These are phyloP conservation scores for Phalaenopsis equestris DNA, from an alignment of 106 monocot species.

Conservation along the genomic window DNA sequence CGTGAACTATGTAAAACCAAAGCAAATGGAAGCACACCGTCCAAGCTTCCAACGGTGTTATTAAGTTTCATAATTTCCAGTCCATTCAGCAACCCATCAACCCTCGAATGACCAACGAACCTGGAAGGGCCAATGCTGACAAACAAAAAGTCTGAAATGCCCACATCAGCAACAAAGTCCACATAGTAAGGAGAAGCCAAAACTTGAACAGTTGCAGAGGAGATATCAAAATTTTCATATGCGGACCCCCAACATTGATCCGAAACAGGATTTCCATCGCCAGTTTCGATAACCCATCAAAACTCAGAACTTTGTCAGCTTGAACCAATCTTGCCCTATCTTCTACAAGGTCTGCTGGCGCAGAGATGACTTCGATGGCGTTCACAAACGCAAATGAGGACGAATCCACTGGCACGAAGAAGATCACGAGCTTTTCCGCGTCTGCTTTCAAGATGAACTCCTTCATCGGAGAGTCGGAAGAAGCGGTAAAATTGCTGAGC, in stretches of 20 bases:
- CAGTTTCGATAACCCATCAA: slow-evolving; percentile 34
- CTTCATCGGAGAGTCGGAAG: slow-evolving; percentile 35
- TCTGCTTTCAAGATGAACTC: slow-evolving; percentile 54
- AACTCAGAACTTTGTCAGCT: slow-evolving; percentile 13
- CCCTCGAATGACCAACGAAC: slow-evolving; percentile 19
- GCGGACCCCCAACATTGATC: slow-evolving; percentile 73
- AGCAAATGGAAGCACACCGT: slow-evolving; percentile 23
- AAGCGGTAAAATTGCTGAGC: slow-evolving; percentile 37
- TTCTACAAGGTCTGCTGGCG: slow-evolving; percentile 41
- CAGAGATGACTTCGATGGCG: slow-evolving; percentile 81
- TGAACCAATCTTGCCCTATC: slow-evolving; percentile 37
- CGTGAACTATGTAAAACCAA: slow-evolving; percentile 14
- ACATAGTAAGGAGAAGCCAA: slow-evolving; percentile 77
- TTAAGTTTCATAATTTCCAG: slow-evolving; percentile 87
- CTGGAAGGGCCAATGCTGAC: slow-evolving; percentile 48
- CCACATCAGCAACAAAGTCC: slow-evolving; percentile 52
- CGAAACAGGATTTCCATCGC: slow-evolving; percentile 54
- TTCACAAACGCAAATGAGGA: slow-evolving; percentile 64
- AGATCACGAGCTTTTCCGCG: slow-evolving; percentile 34
- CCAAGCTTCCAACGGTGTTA: slow-evolving; percentile 49
- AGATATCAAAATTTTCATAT: slow-evolving; percentile 66
- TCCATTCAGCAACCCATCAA: slow-evolving; percentile 70
- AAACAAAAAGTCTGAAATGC: slow-evolving; percentile 23
- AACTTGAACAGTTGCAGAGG: slow-evolving; percentile 27
- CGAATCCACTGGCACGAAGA: slow-evolving; percentile 39